phyloP scores from a whole-genome alignment of 306 rosid genomes.

The Sindora glabra region DNA sequence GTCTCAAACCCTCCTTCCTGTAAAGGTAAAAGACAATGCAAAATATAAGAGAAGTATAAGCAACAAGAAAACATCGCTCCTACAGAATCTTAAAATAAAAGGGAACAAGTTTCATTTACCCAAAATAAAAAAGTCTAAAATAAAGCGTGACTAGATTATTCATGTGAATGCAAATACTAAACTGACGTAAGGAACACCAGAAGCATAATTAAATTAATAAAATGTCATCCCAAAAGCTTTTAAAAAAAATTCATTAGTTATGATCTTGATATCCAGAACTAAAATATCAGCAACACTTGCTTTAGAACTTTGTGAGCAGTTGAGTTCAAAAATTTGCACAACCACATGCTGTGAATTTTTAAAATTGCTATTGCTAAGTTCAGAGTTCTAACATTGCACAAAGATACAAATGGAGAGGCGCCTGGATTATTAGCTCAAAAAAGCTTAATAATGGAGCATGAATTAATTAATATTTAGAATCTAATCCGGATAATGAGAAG shows the following conservation, averaged over 20 bases:
- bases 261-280: no score
- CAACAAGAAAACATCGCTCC: background rate
- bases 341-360: no score
- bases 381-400: background rate
- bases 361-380: background rate
- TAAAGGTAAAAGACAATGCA: constrained; percentile 19
- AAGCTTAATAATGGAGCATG: background rate
- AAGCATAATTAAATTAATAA: background rate
- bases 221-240: no score
- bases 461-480: constrained; percentile 1
- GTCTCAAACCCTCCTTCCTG: constrained; percentile 93
- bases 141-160: background rate
- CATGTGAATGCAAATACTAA: background rate
- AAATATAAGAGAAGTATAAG: background rate
- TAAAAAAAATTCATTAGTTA: background rate
- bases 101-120: background rate
- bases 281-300: background rate
- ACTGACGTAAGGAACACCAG: background rate
- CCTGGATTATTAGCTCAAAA: background rate
- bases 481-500: background rate
- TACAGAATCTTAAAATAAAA: background rate
- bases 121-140: background rate
- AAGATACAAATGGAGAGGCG: background rate
- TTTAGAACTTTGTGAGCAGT: no score
- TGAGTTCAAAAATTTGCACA: background rate